Evolutionary conservation across 768 basidiomycete genomes (phyloP).

Genomic region (Lanmaoa rubissima): DNA sequence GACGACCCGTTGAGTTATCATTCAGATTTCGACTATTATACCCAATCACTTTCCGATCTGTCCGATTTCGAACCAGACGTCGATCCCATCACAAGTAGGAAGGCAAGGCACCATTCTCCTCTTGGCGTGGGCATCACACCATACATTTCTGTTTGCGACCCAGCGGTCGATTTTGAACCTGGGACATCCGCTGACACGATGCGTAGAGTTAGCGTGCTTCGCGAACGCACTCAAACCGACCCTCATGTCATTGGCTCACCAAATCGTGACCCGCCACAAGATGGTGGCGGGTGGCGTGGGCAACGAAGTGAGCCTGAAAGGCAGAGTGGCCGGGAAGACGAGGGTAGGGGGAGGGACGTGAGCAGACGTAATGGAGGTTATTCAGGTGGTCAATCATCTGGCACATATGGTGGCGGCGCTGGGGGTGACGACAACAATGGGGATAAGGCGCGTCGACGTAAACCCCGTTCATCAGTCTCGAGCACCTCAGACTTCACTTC

Average conservation of each 20-base stretch:
- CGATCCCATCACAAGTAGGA: constrained; percentile 1
- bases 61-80: constrained; percentile 31
- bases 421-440: constrained; percentile 39
- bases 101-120: constrained; percentile 7
- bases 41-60: constrained; percentile 30
- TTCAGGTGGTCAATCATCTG: constrained; percentile 20
- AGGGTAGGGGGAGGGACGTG: constrained; percentile 7
- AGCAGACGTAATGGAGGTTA: constrained; percentile 13
- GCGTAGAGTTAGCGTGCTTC: constrained; percentile 8
- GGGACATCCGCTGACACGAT: constrained; percentile 43
- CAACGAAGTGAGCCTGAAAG: constrained; percentile 12
- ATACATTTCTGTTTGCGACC: constrained; percentile 20
- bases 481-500: constrained; percentile 34
- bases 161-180: constrained; percentile 36
- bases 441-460: constrained; percentile 34
- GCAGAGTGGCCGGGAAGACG: constrained; percentile 15
- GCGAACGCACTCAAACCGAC: neutral
- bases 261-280: constrained; percentile 10
- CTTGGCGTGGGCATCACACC: constrained; percentile 16
- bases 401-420: constrained; percentile 31
- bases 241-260: neutral
- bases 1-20: constrained; percentile 35
- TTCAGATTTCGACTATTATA: constrained; percentile 38
- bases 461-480: constrained; percentile 34
- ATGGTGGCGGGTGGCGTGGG: constrained; percentile 22